A percentile compares a stretch with the other conserved stretches of the same genome.
Evolutionary conservation across 805 yeast species (phyloP).

Genomic region (Millerozyma acaciae): DNA sequence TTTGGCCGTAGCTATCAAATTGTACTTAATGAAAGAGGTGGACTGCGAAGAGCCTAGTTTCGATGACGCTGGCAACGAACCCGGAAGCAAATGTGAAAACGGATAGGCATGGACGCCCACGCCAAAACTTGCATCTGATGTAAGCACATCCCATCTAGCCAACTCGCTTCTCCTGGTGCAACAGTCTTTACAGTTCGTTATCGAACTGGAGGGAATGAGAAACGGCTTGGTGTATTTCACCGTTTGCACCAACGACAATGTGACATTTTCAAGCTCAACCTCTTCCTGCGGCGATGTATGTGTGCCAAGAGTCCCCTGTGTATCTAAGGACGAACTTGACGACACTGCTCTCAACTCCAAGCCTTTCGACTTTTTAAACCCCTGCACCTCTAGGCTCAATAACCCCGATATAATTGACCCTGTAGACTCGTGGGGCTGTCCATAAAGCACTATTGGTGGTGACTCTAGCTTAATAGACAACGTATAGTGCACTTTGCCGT

Average conservation of each 20-base stretch:
- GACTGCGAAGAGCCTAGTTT: conserved; percentile 54
- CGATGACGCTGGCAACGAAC: conserved; percentile 77
- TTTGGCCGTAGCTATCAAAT: conserved; percentile 60
- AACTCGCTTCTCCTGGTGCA: conserved; percentile 51
- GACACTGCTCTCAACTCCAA: conserved; percentile 14
- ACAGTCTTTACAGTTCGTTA: conserved; percentile 60
- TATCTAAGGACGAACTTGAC: conserved; percentile 11
- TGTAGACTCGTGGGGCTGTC: conserved; percentile 69
- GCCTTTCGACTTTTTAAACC: not conserved
- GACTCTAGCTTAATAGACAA: conserved; percentile 71
- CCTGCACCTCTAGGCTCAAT: conserved; percentile 43
- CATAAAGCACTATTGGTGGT: conserved; percentile 87
- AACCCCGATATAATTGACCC: conserved; percentile 87
- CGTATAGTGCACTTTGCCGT: conserved; percentile 30
- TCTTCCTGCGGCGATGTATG: conserved; percentile 31
- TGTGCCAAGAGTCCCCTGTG: not conserved
- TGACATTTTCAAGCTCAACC: conserved; percentile 53
- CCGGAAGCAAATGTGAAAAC: conserved; percentile 84
- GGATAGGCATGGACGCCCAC: conserved; percentile 83
- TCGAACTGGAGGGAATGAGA: conserved; percentile 45
- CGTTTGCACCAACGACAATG: conserved; percentile 68
- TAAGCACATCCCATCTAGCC: conserved; percentile 85
- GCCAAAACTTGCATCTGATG: conserved; percentile 52
- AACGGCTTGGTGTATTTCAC: conserved; percentile 66
- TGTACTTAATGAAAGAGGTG: conserved; percentile 60